A percentile compares a stretch with the other conserved stretches of the same genome.
phyloP scores from a whole-genome alignment of 1,284 basidiomycete species.

The Boletellus deceptivus region DNA sequence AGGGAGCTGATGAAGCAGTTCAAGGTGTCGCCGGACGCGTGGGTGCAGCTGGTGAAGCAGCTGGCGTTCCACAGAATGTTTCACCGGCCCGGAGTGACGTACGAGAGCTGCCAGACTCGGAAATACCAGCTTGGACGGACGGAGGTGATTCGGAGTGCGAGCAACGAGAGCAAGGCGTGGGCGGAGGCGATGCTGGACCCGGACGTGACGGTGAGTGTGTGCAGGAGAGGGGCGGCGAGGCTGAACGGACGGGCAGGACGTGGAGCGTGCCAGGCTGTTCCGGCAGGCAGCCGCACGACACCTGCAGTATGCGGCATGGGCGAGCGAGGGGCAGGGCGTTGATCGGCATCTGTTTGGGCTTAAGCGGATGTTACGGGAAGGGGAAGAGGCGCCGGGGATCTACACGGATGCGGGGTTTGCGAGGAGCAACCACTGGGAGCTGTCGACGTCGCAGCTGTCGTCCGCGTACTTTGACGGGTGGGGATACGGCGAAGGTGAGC shows the following conservation, averaged over 20 bases:
- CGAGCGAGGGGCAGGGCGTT: slow-evolving; percentile 92
- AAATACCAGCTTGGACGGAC: slow-evolving; percentile 92
- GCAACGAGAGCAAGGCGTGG: slow-evolving; percentile 83
- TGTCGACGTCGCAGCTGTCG: slow-evolving; percentile 89
- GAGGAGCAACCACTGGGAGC: slow-evolving; percentile 83
- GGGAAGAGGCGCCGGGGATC: slow-evolving; percentile 75
- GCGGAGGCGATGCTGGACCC: slow-evolving; percentile 84
- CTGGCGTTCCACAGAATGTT: slow-evolving; percentile 91
- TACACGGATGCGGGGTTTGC: slow-evolving; percentile 79
- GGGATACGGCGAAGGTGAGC: slow-evolving; percentile 93
- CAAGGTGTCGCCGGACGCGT: slow-evolving; percentile 91
- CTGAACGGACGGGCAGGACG: slow-evolving; percentile 44
- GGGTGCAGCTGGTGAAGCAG: slow-evolving; percentile 95
- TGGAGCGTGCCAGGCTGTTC: slow-evolving; percentile 69
- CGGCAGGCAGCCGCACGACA: slow-evolving; percentile 80
- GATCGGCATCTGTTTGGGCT: slow-evolving; percentile 95
- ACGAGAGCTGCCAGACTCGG: slow-evolving; percentile 94
- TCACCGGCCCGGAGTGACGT: slow-evolving; percentile 79
- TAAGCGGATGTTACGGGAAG: slow-evolving; percentile 78
- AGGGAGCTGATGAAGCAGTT: slow-evolving; percentile 87
- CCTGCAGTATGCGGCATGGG: slow-evolving; percentile 85
- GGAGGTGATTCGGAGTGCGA: slow-evolving; percentile 89
- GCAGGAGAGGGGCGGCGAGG: background rate
- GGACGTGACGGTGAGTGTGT: slow-evolving; percentile 45
- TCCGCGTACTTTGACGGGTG: slow-evolving; percentile 87